Percentiles rank a stretch among this genome's conserved stretches.
These are phyloP conservation scores for Emydomyces testavorans DNA, from an alignment of 2,329 filamentous ascomycete species.

Conservation along the genomic window DNA sequence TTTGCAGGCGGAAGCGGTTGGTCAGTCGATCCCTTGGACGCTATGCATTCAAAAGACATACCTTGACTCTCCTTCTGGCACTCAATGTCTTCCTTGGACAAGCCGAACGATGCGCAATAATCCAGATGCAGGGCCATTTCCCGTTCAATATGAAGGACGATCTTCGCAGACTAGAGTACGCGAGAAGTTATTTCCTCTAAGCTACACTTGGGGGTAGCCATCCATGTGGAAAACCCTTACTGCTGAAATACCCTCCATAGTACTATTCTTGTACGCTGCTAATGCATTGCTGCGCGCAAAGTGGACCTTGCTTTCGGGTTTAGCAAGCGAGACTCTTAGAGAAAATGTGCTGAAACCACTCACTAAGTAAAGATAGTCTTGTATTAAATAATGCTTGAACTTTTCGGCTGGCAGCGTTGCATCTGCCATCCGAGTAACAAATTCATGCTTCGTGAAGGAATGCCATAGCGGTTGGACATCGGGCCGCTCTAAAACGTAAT, in stretches of 20 bases:
- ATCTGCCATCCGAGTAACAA: constrained; percentile 64
- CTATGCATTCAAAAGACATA: constrained; percentile 24
- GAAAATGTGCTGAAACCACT: constrained; percentile 3
- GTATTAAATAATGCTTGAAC: constrained; percentile 81
- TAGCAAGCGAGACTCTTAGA: constrained; percentile 4
- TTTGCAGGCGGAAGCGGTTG: not conserved
- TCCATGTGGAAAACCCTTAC: constrained; percentile 38
- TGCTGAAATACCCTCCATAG: constrained; percentile 58
- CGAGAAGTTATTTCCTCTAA: not conserved
- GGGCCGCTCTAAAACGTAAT: constrained; percentile 64
- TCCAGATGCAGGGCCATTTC: constrained; percentile 72
- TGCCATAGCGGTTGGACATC: constrained; percentile 68
- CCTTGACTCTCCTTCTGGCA: constrained; percentile 62
- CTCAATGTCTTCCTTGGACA: constrained; percentile 62
- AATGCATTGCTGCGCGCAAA: constrained; percentile 80
- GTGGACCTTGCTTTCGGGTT: constrained; percentile 48
- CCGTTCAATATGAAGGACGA: constrained; percentile 63
- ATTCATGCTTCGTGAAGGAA: constrained; percentile 66
- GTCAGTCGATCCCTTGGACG: not conserved
- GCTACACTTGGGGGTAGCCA: not conserved
- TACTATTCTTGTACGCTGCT: constrained; percentile 71
- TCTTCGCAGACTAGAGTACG: constrained; percentile 47
- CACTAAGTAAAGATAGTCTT: constrained; percentile 85
- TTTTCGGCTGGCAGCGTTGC: constrained; percentile 62
- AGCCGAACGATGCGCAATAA: constrained; percentile 72